phyloP scores from a whole-genome alignment of 805 yeast species.

The Wickerhamomyces canadensis region DNA sequence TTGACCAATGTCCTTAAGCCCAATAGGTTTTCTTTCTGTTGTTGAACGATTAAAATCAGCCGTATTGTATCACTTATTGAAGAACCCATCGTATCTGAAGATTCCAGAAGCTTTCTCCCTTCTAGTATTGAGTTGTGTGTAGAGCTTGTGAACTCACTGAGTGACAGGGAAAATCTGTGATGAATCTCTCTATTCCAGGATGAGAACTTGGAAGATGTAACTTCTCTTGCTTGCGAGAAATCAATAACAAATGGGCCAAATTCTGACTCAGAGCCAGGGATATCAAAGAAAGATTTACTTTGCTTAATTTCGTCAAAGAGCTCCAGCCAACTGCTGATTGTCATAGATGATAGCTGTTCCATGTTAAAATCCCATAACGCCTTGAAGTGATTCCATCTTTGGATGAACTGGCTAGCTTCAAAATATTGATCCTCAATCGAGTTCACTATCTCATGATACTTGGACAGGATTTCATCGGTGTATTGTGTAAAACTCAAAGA shows the following conservation, averaged over 20 bases:
- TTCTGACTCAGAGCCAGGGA: constrained; percentile 31
- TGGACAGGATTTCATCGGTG: constrained; percentile 3
- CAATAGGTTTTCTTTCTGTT: constrained; percentile 12
- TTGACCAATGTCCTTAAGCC: constrained; percentile 3
- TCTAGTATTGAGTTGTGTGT: constrained; percentile 28
- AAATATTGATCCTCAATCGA: constrained; percentile 29
- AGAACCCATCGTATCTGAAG: constrained; percentile 27
- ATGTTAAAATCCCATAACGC: constrained; percentile 52
- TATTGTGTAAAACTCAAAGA: constrained; percentile 8
- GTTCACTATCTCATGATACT: constrained; percentile 19
- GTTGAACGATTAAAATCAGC: constrained; percentile 35
- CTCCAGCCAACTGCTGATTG: constrained; percentile 42
- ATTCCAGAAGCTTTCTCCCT: constrained; percentile 34
- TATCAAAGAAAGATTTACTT: constrained; percentile 45
- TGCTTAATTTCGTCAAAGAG: constrained; percentile 37
- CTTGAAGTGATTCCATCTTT: constrained; percentile 52
- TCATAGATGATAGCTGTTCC: constrained; percentile 32
- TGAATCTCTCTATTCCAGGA: constrained; percentile 48
- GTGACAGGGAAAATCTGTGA: constrained; percentile 32
- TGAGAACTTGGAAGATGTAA: constrained; percentile 50
- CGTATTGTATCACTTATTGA: constrained; percentile 33
- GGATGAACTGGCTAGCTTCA: constrained; percentile 32
- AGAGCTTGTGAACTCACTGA: constrained; percentile 27
- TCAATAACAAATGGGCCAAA: constrained; percentile 43
- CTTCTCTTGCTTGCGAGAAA: constrained; percentile 47